Evolutionary conservation across 306 rosid species (phyloP).

Genomic region (Medicago arabica): DNA sequence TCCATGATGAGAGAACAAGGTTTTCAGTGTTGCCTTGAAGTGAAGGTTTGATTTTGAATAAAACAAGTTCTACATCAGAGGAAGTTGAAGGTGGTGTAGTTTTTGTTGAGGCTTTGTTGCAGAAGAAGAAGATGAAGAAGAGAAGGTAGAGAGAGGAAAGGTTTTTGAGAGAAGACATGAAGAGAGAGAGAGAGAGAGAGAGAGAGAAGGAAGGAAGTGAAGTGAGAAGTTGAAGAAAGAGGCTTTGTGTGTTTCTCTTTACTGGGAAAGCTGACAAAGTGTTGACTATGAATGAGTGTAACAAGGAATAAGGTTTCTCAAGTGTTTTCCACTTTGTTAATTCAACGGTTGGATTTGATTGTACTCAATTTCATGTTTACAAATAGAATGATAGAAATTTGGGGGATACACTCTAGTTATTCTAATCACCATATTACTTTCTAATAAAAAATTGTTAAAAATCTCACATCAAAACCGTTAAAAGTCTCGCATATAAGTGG

Average conservation of each 20-base stretch:
- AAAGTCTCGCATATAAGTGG: no score
- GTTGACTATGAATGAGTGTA: constrained; percentile 60
- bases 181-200: constrained; percentile 39
- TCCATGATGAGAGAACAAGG: constrained; percentile 86
- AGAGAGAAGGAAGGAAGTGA: constrained; percentile 10
- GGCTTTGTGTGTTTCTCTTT: constrained; percentile 36
- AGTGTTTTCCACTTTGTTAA: constrained; percentile 10
- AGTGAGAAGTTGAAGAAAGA: constrained; percentile 50
- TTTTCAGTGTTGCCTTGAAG: constrained; percentile 74
- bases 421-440: no score
- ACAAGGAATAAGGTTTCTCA: constrained; percentile 5
- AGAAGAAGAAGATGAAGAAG: constrained; percentile 44
- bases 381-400: background rate
- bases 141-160: constrained; percentile 51
- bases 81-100: constrained; percentile 51
- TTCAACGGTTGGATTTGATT: constrained; percentile 56
- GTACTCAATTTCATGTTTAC: background rate
- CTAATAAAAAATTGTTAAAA: no score
- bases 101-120: constrained; percentile 26
- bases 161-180: constrained; percentile 56
- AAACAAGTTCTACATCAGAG: constrained; percentile 74
- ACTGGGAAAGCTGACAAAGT: constrained; percentile 70
- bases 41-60: constrained; percentile 71
- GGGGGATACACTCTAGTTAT: no score
- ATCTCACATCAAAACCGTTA: no score